These are phyloP conservation scores for Yarrowia osloensis DNA, from an alignment of 805 yeast genomes.

Conservation along the genomic window DNA sequence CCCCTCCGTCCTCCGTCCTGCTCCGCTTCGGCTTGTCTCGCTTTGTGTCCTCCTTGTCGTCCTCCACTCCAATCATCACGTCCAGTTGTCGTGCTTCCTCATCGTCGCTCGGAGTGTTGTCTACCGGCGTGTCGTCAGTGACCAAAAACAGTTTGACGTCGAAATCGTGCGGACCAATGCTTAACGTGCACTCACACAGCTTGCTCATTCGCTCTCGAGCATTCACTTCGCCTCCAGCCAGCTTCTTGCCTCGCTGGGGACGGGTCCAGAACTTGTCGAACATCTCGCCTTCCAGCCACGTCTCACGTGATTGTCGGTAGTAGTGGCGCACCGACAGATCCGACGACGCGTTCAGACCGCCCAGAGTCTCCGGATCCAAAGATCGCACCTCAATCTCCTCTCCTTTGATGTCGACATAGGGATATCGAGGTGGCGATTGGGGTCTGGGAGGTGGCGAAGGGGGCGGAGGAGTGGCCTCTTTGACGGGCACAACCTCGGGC, in stretches of 20 bases:
- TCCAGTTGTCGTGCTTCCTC: conserved; percentile 20
- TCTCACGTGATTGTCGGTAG: conserved; percentile 58
- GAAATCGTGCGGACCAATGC: conserved; percentile 81
- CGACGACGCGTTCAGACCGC: conserved; percentile 14
- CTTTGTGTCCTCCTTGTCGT: not conserved
- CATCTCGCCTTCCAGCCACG: conserved; percentile 66
- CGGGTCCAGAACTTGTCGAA: conserved; percentile 81
- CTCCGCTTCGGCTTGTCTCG: not conserved
- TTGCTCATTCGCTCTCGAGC: conserved; percentile 88
- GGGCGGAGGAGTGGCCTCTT: conserved; percentile 23
- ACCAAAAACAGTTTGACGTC: conserved; percentile 78
- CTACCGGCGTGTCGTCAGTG: conserved; percentile 60
- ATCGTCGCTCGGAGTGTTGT: conserved; percentile 17
- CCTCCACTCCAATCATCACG: conserved; percentile 15
- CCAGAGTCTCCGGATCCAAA: conserved; percentile 13
- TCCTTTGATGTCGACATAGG: conserved; percentile 19
- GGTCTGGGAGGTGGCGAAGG: conserved; percentile 15
- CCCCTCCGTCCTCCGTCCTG: not conserved
- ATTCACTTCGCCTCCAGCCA: conserved; percentile 50
- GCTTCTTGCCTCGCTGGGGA: conserved; percentile 58
- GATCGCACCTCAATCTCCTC: conserved; percentile 24
- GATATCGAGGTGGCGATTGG: conserved; percentile 12
- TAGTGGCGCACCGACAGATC: conserved; percentile 28
- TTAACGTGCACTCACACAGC: conserved; percentile 70
- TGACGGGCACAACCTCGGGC: not conserved